Evolutionary conservation across 345 rosid species (phyloP), one percentile per base, ranked within the genome.

Genomic region (Tarenaya hassleriana): DNA sequence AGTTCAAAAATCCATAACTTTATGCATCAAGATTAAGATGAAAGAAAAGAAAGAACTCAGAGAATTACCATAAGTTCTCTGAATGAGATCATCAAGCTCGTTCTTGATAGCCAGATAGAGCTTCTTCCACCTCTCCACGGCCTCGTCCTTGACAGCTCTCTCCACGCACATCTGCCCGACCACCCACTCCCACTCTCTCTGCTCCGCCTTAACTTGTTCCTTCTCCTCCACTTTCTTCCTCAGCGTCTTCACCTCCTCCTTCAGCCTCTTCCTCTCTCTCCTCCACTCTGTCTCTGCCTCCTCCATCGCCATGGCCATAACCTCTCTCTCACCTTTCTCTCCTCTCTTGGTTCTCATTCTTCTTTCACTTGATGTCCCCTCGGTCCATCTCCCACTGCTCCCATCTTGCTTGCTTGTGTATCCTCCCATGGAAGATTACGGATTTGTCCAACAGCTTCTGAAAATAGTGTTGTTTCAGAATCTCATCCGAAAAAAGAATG

Each of bases 41-140:
- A n/a, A n/a, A n/a, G n/a, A n/a, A n/a, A 38, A 45, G 27, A 44
- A 1, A 15, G 12, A 14, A 15, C n/a, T n/a, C n/a, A 15, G 49
- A 50, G 19, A 56, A 34, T 57, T 63, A 65, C 69, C 75, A 38
- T 72, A 76, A 61, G 94, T 70, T 48, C 60, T 76, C 54, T 78
- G 86, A 38, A 88, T 76, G 58, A 88, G 88, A 57, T 84, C 72
- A 60, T 88, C 94, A 61, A 88, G 90, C 88, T 88, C 94, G 16
- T 56, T 67, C 74, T 80, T 88, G 66, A 88, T 84, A 62, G 94
- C 77, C 33, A 81, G 83, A 44, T 88, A 88, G 24, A 88, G 84
- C 14, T 69, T 81, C 72, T 88, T 88, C 96, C 96, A 88, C 47
- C 74, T 81, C 64, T 81, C 88, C 38, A 75, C 88, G 13, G 89